These are phyloP conservation scores for Symbiodinium pilosum DNA, from an alignment of 73 alveolate species.

Conservation along the genomic window DNA sequence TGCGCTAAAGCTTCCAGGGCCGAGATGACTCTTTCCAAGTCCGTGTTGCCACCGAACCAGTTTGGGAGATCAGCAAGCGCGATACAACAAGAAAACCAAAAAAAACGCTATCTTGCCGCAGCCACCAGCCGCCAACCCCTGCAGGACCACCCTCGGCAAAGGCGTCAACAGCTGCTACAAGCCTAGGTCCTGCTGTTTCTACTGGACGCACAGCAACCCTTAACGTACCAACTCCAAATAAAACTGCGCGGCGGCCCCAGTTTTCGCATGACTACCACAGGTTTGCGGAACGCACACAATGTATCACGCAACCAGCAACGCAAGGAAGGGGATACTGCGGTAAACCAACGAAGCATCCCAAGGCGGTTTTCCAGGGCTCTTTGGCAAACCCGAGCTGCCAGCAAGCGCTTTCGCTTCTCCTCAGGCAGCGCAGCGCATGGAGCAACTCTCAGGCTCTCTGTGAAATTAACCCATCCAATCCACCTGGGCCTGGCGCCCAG, in stretches of 20 bases:
- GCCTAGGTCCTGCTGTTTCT: not conserved
- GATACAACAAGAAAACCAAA: not conserved
- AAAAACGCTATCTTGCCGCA: not conserved
- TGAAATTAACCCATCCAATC: slow-evolving; percentile 45
- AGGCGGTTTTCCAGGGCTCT: too few species aligned
- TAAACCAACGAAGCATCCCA: too few species aligned
- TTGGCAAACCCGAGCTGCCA: too few species aligned
- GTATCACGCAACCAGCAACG: not conserved
- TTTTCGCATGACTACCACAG: not conserved
- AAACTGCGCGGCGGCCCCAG: too few species aligned
- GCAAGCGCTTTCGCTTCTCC: not conserved
- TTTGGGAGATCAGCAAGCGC: not conserved
- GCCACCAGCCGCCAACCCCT: slow-evolving; percentile 51
- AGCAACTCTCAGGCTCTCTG: not conserved
- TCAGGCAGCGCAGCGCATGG: slow-evolving; percentile 6
- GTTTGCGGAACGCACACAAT: not conserved
- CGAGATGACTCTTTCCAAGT: not conserved
- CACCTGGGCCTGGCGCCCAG: not conserved
- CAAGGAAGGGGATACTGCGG: slow-evolving; percentile 23
- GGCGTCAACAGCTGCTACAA: slow-evolving; percentile 23
- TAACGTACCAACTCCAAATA: too few species aligned
- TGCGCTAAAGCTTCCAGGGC: slow-evolving; percentile 48
- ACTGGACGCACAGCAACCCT: not conserved
- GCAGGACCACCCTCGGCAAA: not conserved
- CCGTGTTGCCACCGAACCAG: slow-evolving; percentile 13